A percentile compares a stretch with the other conserved stretches of the same genome.
These are phyloP conservation scores for Mycena sanguinolenta DNA, from an alignment of 768 basidiomycete species.

Conservation along the genomic window DNA sequence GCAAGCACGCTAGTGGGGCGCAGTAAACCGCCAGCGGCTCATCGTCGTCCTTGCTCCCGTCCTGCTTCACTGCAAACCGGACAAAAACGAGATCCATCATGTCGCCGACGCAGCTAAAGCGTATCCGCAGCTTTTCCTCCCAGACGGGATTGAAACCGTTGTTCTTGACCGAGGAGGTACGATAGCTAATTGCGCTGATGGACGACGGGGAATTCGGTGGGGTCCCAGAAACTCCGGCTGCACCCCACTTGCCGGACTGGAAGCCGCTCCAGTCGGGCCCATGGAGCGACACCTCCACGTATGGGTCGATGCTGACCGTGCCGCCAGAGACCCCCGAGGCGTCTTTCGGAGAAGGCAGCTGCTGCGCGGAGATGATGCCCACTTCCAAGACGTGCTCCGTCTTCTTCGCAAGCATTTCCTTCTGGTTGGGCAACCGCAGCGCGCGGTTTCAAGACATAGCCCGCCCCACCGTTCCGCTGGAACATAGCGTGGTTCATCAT, in stretches of 20 bases:
- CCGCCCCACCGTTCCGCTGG: slow-evolving; percentile 86
- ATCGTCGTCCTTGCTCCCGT: slow-evolving; percentile 66
- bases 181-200: slow-evolving; percentile 62
- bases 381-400: slow-evolving; percentile 76
- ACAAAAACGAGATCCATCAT: slow-evolving; percentile 91
- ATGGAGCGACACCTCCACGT: slow-evolving; percentile 84
- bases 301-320: slow-evolving; percentile 74
- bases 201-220: slow-evolving; percentile 30
- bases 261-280: slow-evolving; percentile 75
- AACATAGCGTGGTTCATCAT: slow-evolving; percentile 98
- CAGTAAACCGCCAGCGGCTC: slow-evolving; percentile 83
- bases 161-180: slow-evolving; percentile 79
- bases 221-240: not conserved
- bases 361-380: slow-evolving; percentile 87
- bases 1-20: slow-evolving; percentile 76
- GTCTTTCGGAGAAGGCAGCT: slow-evolving; percentile 83
- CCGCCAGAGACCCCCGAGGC: slow-evolving; percentile 62
- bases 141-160: slow-evolving; percentile 96
- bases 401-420: slow-evolving; percentile 65
- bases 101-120: slow-evolving; percentile 79
- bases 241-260: not conserved
- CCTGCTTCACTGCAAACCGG: slow-evolving; percentile 79
- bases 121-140: slow-evolving; percentile 76
- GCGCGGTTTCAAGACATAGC: slow-evolving; percentile 94
- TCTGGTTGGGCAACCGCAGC: slow-evolving; percentile 70